Base-by-base conservation (phyloP, 768 basidiomycete genomes). In the Termitomyces sp. region DNA sequence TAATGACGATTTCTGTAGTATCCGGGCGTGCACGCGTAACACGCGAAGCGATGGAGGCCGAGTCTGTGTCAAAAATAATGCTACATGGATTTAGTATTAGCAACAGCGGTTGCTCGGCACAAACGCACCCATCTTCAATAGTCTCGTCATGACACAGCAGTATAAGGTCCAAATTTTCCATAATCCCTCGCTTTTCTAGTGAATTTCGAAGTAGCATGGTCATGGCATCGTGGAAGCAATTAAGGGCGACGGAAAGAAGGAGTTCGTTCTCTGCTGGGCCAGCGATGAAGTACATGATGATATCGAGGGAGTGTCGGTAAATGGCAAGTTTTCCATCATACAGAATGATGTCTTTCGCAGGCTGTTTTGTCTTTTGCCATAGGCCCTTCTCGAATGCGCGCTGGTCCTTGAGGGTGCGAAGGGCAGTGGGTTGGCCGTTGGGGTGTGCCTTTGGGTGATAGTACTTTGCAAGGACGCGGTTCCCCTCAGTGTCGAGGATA, bases 51-150 rank as follows among this genome's bases (percentile, higher is more conserved):
- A 98, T 97, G n/a, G 95, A 89, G 0, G 92, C 83, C 3, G 95
- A 79, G 69, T 99, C 97, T 0, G 96, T 98, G 72, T 98, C 96
- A 19, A 98, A 86, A 62, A 98, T 95, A 67, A 98, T 91, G 17
- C 96, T 98, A 68, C 5, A 31, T 10, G 15, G 15, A 38, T 15
- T 15, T 1, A 50, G 23, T 15, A 40, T 30, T 15, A 49, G 11
- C 14, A 23, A 19, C 17, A 1, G n/a, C n/a, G 28, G 6, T 19
- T 30, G 50, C 10, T 28, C 14, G 9, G 11, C 35, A 46, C 46
- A 49, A 30, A 53, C 86, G 64, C 70, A 98, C 96, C 97, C 97
- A 67, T 99, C 94, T 71, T 99, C 97, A 57, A 98, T 86, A 3
- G 94, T 96, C 76, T 99, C 97, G 71, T 98, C 97, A 50, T 98